Conservation (phyloP, 2,329 filamentous ascomycete genomes). For the Ophiosphaerella herpotricha region DNA sequence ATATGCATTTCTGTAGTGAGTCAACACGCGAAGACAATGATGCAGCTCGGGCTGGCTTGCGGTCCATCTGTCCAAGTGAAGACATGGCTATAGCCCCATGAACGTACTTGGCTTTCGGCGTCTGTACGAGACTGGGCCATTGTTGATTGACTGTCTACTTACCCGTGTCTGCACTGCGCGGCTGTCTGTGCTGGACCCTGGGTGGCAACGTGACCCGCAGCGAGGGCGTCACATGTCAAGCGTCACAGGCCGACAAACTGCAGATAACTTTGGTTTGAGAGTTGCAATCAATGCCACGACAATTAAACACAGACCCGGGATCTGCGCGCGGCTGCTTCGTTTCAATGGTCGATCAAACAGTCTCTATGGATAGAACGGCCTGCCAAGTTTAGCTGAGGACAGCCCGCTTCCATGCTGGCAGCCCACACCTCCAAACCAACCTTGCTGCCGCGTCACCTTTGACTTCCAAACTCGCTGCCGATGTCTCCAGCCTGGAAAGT, state of each 20-base stretch:
- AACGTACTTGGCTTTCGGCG: slow-evolving; percentile 65
- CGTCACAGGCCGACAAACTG: too few species aligned
- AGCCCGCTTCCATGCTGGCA: slow-evolving; percentile 18
- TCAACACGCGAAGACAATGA: slow-evolving; percentile 7
- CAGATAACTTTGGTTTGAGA: too few species aligned
- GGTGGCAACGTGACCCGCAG: slow-evolving; percentile 8
- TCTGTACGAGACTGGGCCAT: slow-evolving; percentile 52
- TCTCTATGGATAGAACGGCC: slow-evolving; percentile 19
- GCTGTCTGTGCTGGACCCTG: slow-evolving; percentile 16
- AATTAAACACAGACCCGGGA: slow-evolving; percentile 1
- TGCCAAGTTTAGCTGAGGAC: slow-evolving; percentile 25
- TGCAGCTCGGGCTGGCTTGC: slow-evolving; percentile 53
- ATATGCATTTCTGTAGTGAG: slow-evolving; percentile 62
- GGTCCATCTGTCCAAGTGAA: slow-evolving; percentile 74
- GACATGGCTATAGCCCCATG: slow-evolving; percentile 71
- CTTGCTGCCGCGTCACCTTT: slow-evolving; percentile 9
- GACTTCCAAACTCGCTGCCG: neutral
- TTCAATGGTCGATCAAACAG: slow-evolving; percentile 20
- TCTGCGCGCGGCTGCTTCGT: slow-evolving; percentile 6
- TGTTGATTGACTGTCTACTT: neutral
- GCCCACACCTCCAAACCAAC: slow-evolving; percentile 15
- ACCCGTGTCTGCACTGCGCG: neutral
- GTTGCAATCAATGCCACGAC: slow-evolving; percentile 11
- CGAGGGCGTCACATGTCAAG: neutral
- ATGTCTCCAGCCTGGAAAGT: neutral